A percentile compares a stretch with the other conserved stretches of the same genome.
phyloP scores from a whole-genome alignment of 164 flowering plant genomes.

The Chimonanthus praecox region DNA sequence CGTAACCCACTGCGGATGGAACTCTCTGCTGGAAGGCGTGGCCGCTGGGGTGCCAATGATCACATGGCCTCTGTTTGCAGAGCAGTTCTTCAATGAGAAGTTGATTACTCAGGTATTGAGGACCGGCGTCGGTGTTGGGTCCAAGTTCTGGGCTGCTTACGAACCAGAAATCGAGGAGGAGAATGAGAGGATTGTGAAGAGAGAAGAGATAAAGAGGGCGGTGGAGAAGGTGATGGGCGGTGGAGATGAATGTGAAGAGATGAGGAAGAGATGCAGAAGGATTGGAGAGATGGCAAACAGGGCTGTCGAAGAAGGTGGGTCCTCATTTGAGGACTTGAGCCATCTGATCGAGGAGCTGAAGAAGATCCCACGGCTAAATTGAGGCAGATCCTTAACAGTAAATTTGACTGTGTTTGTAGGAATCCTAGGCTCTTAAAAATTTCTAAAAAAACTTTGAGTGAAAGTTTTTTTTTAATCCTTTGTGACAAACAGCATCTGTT shows the following conservation, averaged over 20 bases:
- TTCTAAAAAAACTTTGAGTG: too few species aligned
- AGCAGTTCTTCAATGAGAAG: slow-evolving; percentile 56
- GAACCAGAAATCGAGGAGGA: too few species aligned
- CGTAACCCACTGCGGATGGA: slow-evolving; percentile 70
- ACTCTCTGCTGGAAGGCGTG: slow-evolving; percentile 52
- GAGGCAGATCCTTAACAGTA: too few species aligned
- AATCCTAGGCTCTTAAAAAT: too few species aligned
- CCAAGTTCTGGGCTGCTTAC: too few species aligned
- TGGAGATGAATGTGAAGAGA: not conserved
- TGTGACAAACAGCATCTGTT: too few species aligned
- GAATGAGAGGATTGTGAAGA: too few species aligned
- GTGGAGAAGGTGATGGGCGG: not conserved
- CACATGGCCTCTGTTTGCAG: slow-evolving; percentile 59
- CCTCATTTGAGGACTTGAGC: slow-evolving; percentile 19
- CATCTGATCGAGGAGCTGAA: slow-evolving; percentile 15
- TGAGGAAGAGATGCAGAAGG: not conserved
- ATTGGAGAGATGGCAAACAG: too few species aligned
- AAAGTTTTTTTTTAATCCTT: too few species aligned
- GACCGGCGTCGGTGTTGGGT: slow-evolving; percentile 34
- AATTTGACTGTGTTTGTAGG: too few species aligned
- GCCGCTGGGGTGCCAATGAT: slow-evolving; percentile 49
- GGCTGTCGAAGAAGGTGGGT: slow-evolving; percentile 19
- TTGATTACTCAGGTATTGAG: slow-evolving; percentile 31
- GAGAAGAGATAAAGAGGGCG: not conserved
- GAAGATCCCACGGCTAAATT: not conserved